A percentile compares a stretch with the other conserved stretches of the same genome.
Evolutionary conservation across 225 moss, liverwort and hornwort species (phyloP).

Genomic region (Sphagnum tenellum): DNA sequence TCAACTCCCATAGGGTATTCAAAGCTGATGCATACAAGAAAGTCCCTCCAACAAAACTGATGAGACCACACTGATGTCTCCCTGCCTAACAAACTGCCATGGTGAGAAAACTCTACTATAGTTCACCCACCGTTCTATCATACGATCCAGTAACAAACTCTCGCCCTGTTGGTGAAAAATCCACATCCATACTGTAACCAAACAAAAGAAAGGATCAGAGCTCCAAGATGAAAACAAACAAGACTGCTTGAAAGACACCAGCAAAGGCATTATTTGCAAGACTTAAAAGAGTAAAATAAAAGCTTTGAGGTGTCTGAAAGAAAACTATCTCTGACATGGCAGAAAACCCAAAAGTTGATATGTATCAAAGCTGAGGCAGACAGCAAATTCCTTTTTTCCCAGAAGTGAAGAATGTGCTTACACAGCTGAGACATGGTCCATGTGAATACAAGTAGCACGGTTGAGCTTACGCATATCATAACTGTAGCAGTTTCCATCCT

Average conservation of each 20-base stretch:
- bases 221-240: not conserved
- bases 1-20: no score
- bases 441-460: constrained; percentile 81
- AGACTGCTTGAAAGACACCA: not conserved
- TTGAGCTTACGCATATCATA: constrained; percentile 89
- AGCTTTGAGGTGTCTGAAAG: no score
- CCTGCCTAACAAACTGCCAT: no score
- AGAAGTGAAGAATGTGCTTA: constrained; percentile 28
- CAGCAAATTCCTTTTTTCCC: no score
- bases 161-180: constrained; percentile 85
- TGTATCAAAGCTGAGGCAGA: not conserved
- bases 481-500: constrained; percentile 91
- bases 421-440: constrained; percentile 98
- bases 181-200: constrained; percentile 72
- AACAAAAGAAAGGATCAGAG: not conserved
- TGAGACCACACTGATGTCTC: no score
- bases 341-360: no score
- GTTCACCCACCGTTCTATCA: constrained; percentile 76
- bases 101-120: no score
- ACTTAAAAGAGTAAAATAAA: not conserved
- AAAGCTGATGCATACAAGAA: no score
- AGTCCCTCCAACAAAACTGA: no score
- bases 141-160: constrained; percentile 98
- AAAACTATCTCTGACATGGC: no score
- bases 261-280: not conserved